phyloP scores from a whole-genome alignment of 1,284 basidiomycete species.

The Tilletiopsis washingtonensis region DNA sequence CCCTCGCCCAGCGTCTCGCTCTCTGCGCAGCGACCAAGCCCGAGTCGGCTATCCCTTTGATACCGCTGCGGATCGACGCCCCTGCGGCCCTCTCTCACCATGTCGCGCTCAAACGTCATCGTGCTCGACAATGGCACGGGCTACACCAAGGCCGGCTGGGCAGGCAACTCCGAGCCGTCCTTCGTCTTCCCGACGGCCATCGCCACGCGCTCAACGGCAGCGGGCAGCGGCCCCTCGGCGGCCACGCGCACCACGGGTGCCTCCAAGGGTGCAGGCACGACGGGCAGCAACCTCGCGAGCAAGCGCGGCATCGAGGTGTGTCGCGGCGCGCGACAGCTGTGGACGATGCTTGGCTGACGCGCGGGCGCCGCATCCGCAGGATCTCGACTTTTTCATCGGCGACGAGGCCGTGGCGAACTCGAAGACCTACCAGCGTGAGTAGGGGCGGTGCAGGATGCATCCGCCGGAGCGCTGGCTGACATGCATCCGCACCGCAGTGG shows the following conservation, averaged over 20 bases:
- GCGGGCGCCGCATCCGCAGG: no score
- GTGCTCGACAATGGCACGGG: slow-evolving; percentile 85
- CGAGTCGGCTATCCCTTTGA: no score
- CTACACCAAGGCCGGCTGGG: slow-evolving; percentile 90
- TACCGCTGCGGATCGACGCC: no score
- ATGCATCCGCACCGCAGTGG: slow-evolving; percentile 51
- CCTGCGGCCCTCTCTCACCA: slow-evolving; percentile 14
- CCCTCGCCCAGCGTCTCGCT: no score
- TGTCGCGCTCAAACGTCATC: slow-evolving; percentile 46
- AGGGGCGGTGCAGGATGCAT: not conserved
- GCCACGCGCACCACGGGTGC: slow-evolving; percentile 59
- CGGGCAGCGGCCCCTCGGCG: slow-evolving; percentile 13
- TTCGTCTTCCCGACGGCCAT: slow-evolving; percentile 54
- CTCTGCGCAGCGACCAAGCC: no score
- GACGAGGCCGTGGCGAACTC: slow-evolving; percentile 93
- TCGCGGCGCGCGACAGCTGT: no score
- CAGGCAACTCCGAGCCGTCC: slow-evolving; percentile 96
- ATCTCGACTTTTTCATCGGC: slow-evolving; percentile 98
- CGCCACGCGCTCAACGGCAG: slow-evolving; percentile 37
- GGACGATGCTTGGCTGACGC: no score
- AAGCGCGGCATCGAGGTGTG: slow-evolving; percentile 97
- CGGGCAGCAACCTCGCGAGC: slow-evolving; percentile 60
- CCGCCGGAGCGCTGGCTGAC: not conserved
- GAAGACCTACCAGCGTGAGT: slow-evolving; percentile 63
- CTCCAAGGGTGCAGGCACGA: slow-evolving; percentile 59